These are phyloP conservation scores for Coelastrella sp. DNA, from an alignment of 139 green algal genomes.

Conservation along the genomic window DNA sequence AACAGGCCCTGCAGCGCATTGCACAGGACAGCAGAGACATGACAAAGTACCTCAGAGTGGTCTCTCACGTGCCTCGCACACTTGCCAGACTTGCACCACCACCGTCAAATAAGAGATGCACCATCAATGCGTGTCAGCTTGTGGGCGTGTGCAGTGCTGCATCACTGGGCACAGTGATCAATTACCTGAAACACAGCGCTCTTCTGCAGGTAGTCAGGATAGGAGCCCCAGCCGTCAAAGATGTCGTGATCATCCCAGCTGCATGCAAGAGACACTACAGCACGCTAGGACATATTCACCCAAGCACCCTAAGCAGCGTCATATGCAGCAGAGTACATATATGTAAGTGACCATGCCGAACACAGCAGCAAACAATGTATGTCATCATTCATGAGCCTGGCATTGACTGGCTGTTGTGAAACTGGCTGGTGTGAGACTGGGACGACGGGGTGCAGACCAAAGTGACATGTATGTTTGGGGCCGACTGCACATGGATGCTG, in stretches of 20 bases:
- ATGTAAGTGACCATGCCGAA: no score
- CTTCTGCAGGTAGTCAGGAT: constrained; percentile 54
- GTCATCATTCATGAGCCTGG: no score
- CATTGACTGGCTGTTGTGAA: no score
- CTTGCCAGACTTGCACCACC: background rate
- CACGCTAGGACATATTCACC: background rate
- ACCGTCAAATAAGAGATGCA: background rate
- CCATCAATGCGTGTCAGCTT: background rate
- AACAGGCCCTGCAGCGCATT: constrained; percentile 30
- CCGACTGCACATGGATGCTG: background rate
- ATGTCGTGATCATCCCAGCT: constrained; percentile 70
- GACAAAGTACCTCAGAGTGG: background rate
- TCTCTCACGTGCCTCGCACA: background rate
- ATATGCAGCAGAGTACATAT: no score
- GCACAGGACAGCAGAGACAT: background rate
- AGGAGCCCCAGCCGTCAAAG: constrained; percentile 63
- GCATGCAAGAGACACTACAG: background rate
- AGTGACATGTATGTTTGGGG: background rate
- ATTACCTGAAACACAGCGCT: constrained; percentile 65
- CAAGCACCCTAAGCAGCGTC: no score
- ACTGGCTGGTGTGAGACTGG: background rate
- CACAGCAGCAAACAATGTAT: no score
- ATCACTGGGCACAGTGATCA: no score
- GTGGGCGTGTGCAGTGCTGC: background rate
- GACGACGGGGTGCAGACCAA: background rate